Conservation (phyloP, 1,284 basidiomycete genomes). For the Marasmius tenuissimus region DNA sequence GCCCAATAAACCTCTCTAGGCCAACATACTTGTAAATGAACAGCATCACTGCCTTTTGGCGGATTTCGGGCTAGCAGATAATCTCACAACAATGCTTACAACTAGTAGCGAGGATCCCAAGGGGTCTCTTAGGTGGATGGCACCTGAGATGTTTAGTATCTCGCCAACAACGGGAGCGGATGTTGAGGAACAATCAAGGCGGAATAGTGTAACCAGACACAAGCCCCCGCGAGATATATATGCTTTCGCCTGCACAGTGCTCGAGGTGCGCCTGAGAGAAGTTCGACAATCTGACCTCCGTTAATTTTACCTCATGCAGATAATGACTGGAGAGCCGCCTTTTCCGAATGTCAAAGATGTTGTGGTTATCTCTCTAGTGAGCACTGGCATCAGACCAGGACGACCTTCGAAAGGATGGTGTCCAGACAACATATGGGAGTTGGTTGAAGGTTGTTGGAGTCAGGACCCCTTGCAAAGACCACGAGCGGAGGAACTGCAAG, state of each 20-base stretch:
- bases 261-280: constrained; percentile 7
- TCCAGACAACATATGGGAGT: too few relatives aligned
- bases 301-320: background rate
- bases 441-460: background rate
- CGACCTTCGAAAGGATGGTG: background rate
- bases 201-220: background rate
- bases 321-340: background rate
- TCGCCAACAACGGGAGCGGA: too few relatives aligned
- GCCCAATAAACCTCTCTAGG: background rate
- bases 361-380: background rate
- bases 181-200: background rate
- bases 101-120: background rate
- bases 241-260: constrained; percentile 11
- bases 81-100: background rate
- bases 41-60: background rate
- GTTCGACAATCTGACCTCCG: background rate
- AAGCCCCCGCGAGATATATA: constrained; percentile 7
- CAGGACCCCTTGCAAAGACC: background rate
- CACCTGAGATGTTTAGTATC: background rate
- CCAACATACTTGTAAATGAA: constrained; percentile 2
- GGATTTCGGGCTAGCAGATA: background rate
- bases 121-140: constrained; percentile 4
- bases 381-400: background rate
- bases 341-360: background rate
- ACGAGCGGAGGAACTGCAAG: background rate